A percentile compares a stretch with the other conserved stretches of the same genome.
These are phyloP conservation scores for Crithidia sp. DNA, from an alignment of 208 protist genomes.

Conservation along the genomic window DNA sequence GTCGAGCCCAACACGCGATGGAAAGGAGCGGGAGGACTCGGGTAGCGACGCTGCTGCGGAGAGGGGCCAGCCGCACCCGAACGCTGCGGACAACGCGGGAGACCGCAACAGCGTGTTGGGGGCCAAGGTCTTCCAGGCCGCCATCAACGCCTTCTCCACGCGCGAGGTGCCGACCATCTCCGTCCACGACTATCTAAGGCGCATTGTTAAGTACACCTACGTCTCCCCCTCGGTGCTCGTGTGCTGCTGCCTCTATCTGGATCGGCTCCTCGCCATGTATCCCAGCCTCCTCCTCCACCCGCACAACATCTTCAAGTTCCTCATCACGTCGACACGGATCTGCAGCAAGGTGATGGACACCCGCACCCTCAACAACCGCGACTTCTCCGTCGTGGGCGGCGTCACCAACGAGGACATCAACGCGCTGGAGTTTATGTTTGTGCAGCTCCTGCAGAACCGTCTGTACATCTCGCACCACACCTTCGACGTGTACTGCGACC, in stretches of 20 bases:
- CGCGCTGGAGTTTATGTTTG: constrained; percentile 63
- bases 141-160: constrained; percentile 48
- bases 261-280: constrained; percentile 53
- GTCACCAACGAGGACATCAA: constrained; percentile 72
- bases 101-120: constrained; percentile 7
- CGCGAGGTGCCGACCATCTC: constrained; percentile 41
- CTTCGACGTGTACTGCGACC: constrained; percentile 60
- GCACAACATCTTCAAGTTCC: constrained; percentile 70
- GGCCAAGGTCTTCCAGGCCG: constrained; percentile 15
- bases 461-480: constrained; percentile 63
- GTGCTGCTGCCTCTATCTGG: constrained; percentile 69
- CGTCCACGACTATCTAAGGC: constrained; percentile 64
- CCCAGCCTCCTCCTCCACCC: constrained; percentile 44
- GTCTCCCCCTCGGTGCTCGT: constrained; percentile 69
- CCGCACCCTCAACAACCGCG: constrained; percentile 75
- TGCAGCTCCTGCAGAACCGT: constrained; percentile 55
- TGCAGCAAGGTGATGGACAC: constrained; percentile 81
- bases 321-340: constrained; percentile 56
- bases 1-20: not conserved
- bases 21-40: no score
- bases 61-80: not conserved
- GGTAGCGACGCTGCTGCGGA: not conserved
- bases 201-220: constrained; percentile 75
- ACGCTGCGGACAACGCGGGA: not conserved
- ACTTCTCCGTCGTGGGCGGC: constrained; percentile 71